phyloP scores from a whole-genome alignment of 371 early-diverging fungal species.

The Encephalitozoon cuniculi region DNA sequence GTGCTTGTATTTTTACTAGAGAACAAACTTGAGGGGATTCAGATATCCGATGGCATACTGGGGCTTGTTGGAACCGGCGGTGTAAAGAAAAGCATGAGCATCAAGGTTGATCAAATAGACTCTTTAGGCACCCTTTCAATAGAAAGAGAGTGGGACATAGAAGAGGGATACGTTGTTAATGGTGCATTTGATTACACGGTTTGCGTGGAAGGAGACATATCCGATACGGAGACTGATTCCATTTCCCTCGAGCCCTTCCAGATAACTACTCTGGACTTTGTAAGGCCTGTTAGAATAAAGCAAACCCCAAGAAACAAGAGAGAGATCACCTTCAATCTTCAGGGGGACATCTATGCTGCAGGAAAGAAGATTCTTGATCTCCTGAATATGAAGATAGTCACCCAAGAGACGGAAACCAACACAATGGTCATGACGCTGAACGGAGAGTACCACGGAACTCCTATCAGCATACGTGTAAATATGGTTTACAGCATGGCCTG shows the following conservation, averaged over 20 bases:
- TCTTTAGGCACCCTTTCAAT: not conserved
- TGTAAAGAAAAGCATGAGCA: not conserved
- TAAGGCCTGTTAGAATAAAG: slow-evolving; percentile 9
- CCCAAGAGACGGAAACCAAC: slow-evolving; percentile 10
- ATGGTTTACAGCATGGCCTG: not conserved
- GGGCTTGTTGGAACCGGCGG: not conserved
- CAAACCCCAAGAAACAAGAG: not conserved
- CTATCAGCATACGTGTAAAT: slow-evolving; percentile 7
- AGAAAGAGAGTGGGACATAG: slow-evolving; percentile 3
- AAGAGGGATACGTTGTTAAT: slow-evolving; percentile 21
- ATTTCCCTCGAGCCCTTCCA: slow-evolving; percentile 37
- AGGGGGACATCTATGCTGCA: slow-evolving; percentile 5
- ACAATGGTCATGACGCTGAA: not conserved
- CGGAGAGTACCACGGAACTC: slow-evolving; percentile 10
- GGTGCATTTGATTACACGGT: slow-evolving; percentile 48
- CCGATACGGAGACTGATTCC: slow-evolving; percentile 37
- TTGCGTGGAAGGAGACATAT: slow-evolving; percentile 32
- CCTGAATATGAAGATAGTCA: slow-evolving; percentile 24
- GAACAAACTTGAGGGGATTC: slow-evolving; percentile 26
- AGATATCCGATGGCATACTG: slow-evolving; percentile 20
- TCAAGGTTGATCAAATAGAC: not conserved
- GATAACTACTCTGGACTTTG: slow-evolving; percentile 44
- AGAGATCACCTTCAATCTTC: not conserved
- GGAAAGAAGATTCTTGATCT: slow-evolving; percentile 25
- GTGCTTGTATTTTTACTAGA: slow-evolving; percentile 28